phyloP scores from a whole-genome alignment of 1,139 yeast species.

The Hanseniaspora sp. region DNA sequence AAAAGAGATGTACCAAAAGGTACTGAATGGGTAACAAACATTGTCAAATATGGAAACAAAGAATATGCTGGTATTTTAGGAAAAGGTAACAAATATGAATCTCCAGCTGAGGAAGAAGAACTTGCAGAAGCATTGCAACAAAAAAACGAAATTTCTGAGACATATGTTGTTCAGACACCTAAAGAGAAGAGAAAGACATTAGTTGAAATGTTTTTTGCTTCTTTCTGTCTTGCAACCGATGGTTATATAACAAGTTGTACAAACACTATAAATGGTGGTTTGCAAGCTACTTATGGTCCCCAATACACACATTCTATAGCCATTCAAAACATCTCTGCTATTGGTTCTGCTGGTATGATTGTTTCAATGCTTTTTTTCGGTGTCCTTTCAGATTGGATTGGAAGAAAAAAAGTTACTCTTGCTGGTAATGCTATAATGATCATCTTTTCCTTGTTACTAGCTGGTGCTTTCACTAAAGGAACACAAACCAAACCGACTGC shows the following conservation, averaged over 20 bases:
- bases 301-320: conserved; percentile 55
- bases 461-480: conserved; percentile 76
- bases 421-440: conserved; percentile 61
- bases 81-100: conserved; percentile 6
- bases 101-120: conserved; percentile 4
- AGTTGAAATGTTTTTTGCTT: conserved; percentile 2
- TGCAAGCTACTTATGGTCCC: conserved; percentile 50
- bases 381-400: conserved; percentile 60
- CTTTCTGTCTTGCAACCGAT: conserved; percentile 58
- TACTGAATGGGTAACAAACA: conserved; percentile 3
- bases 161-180: background rate
- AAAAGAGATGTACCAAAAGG: conserved; percentile 13
- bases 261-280: conserved; percentile 63
- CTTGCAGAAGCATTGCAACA: background rate
- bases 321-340: conserved; percentile 64
- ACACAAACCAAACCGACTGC: conserved; percentile 49
- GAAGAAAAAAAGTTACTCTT: conserved; percentile 73
- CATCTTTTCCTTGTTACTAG: conserved; percentile 63
- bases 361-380: conserved; percentile 80
- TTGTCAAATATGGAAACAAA: conserved; percentile 7
- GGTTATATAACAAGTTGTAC: conserved; percentile 82
- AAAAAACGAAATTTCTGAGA: background rate
- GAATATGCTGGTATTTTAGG: background rate
- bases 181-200: background rate
- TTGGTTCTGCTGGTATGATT: conserved; percentile 84